These are phyloP conservation scores for Neospora caninum DNA, from an alignment of 169 alveolate genomes.

Conservation along the genomic window DNA sequence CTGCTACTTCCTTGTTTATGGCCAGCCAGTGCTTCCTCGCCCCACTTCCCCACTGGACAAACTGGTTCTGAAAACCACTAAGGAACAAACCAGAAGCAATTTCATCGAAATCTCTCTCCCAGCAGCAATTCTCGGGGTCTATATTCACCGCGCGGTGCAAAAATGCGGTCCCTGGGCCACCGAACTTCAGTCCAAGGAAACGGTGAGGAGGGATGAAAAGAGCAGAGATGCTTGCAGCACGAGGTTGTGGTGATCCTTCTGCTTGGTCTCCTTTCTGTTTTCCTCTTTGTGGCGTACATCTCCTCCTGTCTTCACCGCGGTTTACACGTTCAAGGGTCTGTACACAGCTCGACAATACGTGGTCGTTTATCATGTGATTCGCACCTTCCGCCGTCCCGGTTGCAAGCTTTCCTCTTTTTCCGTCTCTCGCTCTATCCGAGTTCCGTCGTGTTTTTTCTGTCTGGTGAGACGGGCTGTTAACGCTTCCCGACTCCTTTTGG, in stretches of 20 bases:
- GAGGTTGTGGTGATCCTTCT: neutral
- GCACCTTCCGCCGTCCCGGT: too few species aligned
- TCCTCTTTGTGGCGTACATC: neutral
- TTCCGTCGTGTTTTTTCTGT: neutral
- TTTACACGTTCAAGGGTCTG: neutral
- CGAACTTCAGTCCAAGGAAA: constrained; percentile 22
- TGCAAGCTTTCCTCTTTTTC: too few species aligned
- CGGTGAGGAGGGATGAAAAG: neutral
- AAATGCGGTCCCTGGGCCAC: constrained; percentile 57
- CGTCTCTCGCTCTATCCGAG: neutral
- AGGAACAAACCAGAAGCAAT: constrained; percentile 47
- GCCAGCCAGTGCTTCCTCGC: constrained; percentile 66
- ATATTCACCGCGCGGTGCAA: constrained; percentile 61
- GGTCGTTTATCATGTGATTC: too few species aligned
- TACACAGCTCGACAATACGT: too few species aligned
- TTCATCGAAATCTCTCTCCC: constrained; percentile 60
- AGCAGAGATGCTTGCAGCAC: neutral
- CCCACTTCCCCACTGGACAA: constrained; percentile 63
- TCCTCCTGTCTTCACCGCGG: neutral
- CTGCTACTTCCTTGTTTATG: constrained; percentile 65
- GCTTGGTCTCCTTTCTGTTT: neutral
- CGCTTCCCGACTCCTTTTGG: neutral
- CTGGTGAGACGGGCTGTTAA: neutral
- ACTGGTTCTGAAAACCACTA: constrained; percentile 57
- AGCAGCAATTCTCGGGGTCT: constrained; percentile 63